Evolutionary conservation across 129 eudicot genomes (phyloP).

Genomic region (Pseudognaphalium luteoalbum): DNA sequence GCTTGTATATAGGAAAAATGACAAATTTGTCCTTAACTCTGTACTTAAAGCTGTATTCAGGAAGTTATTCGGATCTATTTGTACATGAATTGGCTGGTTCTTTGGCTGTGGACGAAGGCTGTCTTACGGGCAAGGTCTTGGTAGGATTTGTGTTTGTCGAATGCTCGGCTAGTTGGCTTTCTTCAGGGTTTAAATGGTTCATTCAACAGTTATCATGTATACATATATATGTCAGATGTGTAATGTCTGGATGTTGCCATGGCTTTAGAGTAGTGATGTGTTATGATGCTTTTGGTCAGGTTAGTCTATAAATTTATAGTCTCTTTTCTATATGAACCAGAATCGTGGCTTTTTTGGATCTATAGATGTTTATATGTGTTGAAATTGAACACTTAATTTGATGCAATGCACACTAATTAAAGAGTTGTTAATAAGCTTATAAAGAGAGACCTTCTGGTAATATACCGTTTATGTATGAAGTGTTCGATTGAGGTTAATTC

Average conservation of each 20-base stretch:
- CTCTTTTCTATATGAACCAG: not conserved
- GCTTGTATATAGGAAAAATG: constrained; percentile 43
- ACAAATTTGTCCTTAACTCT: constrained; percentile 36
- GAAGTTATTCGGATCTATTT: constrained; percentile 3
- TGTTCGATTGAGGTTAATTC: no score
- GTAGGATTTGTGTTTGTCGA: not conserved
- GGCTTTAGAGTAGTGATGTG: not conserved
- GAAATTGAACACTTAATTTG: no score
- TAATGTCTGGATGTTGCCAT: constrained; percentile 1
- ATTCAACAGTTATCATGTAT: not conserved
- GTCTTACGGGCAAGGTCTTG: constrained; percentile 9
- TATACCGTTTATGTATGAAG: no score
- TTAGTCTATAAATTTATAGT: not conserved
- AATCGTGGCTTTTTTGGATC: not conserved
- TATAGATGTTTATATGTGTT: not conserved
- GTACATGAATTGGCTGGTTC: constrained; percentile 12
- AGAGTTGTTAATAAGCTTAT: no score
- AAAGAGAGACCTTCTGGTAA: no score
- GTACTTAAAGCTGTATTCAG: constrained; percentile 26
- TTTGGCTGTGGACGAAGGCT: constrained; percentile 16
- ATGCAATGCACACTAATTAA: no score
- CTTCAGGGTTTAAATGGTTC: not conserved
- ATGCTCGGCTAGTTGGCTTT: constrained; percentile 2
- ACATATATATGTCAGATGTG: not conserved
- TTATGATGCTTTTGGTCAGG: not conserved